These are phyloP conservation scores for Sonneratia caseolaris DNA, from an alignment of 345 rosid species.

Conservation along the genomic window DNA sequence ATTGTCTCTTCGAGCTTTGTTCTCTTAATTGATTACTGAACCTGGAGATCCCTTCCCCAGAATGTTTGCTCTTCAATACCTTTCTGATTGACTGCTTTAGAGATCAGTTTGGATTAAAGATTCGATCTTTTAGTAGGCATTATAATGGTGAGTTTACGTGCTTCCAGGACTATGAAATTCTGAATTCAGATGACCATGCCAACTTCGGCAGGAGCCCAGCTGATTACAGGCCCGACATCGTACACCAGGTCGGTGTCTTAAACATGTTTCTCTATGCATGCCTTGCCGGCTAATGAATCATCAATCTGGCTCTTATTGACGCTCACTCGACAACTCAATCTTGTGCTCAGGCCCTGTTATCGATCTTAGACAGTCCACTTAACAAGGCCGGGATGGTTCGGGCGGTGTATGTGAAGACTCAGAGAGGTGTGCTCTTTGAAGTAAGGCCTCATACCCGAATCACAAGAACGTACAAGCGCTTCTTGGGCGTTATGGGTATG, in stretches of 20 bases:
- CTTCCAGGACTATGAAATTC: constrained; percentile 64
- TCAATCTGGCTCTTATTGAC: too few relatives aligned
- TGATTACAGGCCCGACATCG: constrained; percentile 76
- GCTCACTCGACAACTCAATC: too few relatives aligned
- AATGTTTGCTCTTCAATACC: too few relatives aligned
- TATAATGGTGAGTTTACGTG: too few relatives aligned
- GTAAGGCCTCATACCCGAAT: constrained; percentile 78
- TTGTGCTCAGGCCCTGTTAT: constrained; percentile 50
- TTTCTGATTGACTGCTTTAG: too few relatives aligned
- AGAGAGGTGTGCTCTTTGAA: constrained; percentile 79
- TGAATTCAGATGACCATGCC: constrained; percentile 84
- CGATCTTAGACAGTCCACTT: constrained; percentile 76
- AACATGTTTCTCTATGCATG: too few relatives aligned
- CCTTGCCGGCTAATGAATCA: too few relatives aligned
- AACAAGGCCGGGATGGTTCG: constrained; percentile 76
- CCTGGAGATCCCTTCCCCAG: too few relatives aligned
- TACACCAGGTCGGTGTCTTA: constrained; percentile 49
- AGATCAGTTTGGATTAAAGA: too few relatives aligned
- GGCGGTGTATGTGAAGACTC: constrained; percentile 74
- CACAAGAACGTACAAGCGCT: constrained; percentile 80
- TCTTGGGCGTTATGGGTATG: constrained; percentile 78
- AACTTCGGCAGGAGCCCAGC: constrained; percentile 70
- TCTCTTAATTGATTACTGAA: too few relatives aligned
- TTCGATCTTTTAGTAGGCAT: too few relatives aligned
- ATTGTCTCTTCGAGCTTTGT: too few relatives aligned